Evolutionary conservation across 257 asterid species (phyloP).

Genomic region (Fraxinus americana): DNA sequence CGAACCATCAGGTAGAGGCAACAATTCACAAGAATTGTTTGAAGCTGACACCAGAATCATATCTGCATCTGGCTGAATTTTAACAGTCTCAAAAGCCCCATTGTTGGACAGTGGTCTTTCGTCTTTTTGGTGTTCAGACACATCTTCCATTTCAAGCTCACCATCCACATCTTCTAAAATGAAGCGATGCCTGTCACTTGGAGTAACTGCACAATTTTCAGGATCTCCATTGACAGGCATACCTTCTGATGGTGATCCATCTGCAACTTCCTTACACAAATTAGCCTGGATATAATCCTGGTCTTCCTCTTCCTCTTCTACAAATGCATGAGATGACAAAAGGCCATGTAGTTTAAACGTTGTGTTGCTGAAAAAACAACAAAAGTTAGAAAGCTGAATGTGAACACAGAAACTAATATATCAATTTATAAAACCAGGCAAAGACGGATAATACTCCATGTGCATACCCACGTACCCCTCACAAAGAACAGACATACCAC

Average conservation of each 20-base stretch:
- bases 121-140: conserved; percentile 74
- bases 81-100: conserved; percentile 31
- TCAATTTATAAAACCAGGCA: background rate
- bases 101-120: conserved; percentile 40
- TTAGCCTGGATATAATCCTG: conserved; percentile 49
- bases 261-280: conserved; percentile 43
- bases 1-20: conserved; percentile 77
- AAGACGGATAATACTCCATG: background rate
- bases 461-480: background rate
- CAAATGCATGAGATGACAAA: conserved; percentile 38
- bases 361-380: conserved; percentile 42
- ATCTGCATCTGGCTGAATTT: conserved; percentile 32
- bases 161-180: conserved; percentile 94
- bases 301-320: conserved; percentile 64
- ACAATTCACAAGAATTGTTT: conserved; percentile 37
- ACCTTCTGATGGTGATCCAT: conserved; percentile 47
- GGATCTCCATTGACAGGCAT: conserved; percentile 54
- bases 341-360: conserved; percentile 51
- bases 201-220: conserved; percentile 58
- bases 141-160: conserved; percentile 99
- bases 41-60: conserved; percentile 42
- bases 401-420: background rate
- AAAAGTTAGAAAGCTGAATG: background rate
- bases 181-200: conserved; percentile 79
- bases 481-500: background rate